A percentile compares a stretch with the other conserved stretches of the same genome.
Evolutionary conservation across 768 basidiomycete genomes (phyloP).

Genomic region (Leccinum truebloodii): DNA sequence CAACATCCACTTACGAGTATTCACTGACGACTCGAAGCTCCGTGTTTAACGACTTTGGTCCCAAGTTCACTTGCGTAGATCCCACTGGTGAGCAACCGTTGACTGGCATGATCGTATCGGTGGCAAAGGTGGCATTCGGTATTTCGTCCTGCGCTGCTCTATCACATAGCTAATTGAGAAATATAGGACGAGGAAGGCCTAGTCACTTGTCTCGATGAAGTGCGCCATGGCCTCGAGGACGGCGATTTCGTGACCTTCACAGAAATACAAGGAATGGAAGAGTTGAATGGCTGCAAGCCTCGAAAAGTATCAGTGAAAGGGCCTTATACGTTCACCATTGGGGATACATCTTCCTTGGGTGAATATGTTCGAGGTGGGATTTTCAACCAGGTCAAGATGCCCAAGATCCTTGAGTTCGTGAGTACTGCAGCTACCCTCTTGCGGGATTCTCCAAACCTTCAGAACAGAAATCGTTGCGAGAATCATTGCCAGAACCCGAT

Average conservation of each 20-base stretch:
- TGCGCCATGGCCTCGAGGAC: conserved; percentile 97
- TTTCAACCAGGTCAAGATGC: conserved; percentile 99
- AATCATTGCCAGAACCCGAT: conserved; percentile 80
- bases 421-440: conserved; percentile 33
- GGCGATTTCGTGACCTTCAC: conserved; percentile 97
- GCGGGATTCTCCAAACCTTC: conserved; percentile 2
- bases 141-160: not conserved
- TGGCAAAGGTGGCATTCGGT: conserved; percentile 65
- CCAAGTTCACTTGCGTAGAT: conserved; percentile 93
- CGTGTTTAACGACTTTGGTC: conserved; percentile 95
- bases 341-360: conserved; percentile 79
- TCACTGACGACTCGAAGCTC: conserved; percentile 49
- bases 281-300: conserved; percentile 88
- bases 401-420: conserved; percentile 93
- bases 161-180: conserved; percentile 1
- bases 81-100: conserved; percentile 97
- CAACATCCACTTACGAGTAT: not conserved
- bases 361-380: conserved; percentile 87
- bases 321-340: conserved; percentile 96
- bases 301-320: conserved; percentile 93
- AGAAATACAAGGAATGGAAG: conserved; percentile 94
- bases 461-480: conserved; percentile 85
- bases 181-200: conserved; percentile 81
- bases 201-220: conserved; percentile 95
- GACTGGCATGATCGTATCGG: conserved; percentile 92